Evolutionary conservation across 2,329 filamentous ascomycete species (phyloP).

Genomic region (Exserohilum turcica): DNA sequence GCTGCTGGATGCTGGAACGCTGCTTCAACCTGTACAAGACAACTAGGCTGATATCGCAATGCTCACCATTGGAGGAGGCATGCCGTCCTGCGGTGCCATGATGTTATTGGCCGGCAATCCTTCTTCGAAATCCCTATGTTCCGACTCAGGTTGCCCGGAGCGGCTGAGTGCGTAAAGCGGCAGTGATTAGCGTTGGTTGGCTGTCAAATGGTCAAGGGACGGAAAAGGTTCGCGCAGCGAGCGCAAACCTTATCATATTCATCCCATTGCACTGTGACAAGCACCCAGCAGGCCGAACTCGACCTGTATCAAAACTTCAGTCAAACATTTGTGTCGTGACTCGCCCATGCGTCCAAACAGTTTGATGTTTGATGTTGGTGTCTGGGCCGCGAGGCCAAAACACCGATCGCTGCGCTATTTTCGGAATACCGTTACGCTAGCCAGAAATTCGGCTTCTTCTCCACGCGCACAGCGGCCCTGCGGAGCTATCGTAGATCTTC

Average conservation of each 20-base stretch:
- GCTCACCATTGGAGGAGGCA: constrained; percentile 22
- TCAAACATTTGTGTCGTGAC: constrained; percentile 9
- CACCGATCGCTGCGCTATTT: constrained; percentile 17
- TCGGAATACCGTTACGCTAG: constrained; percentile 7
- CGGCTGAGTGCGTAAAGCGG: background rate
- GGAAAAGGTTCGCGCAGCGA: constrained; percentile 5
- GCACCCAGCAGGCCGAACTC: background rate
- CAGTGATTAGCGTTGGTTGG: background rate
- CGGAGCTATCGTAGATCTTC: background rate
- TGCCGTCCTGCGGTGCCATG: constrained; percentile 21
- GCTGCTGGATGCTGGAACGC: background rate
- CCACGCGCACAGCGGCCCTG: background rate
- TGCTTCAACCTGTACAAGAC: background rate
- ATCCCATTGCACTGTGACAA: constrained; percentile 9
- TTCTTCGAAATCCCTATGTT: too few relatives aligned
- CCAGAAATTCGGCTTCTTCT: background rate
- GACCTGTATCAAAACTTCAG: constrained; percentile 8
- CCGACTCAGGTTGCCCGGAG: background rate
- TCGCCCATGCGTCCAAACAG: constrained; percentile 15
- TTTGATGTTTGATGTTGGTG: constrained; percentile 15
- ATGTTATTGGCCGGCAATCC: background rate
- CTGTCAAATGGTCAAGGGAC: background rate
- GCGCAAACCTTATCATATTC: constrained; percentile 17
- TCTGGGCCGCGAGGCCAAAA: constrained; percentile 15
- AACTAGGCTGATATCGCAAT: background rate